These are phyloP conservation scores for Collybiopsis confluens DNA, from an alignment of 768 basidiomycete genomes.

Conservation along the genomic window DNA sequence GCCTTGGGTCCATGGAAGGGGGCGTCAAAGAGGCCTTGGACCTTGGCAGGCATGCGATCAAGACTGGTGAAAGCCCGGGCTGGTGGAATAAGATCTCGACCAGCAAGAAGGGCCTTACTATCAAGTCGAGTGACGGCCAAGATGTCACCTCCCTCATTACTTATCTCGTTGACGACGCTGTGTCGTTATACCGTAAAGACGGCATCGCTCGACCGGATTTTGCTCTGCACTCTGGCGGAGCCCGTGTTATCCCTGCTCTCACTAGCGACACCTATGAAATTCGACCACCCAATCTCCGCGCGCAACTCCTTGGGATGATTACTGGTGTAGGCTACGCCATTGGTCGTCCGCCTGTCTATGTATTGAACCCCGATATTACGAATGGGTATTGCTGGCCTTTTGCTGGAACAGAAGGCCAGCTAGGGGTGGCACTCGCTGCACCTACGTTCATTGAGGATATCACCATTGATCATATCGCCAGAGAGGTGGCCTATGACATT, in stretches of 20 bases:
- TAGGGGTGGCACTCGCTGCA: conserved; percentile 76
- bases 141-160: conserved; percentile 35
- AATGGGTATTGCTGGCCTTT: conserved; percentile 96
- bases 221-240: conserved; percentile 82
- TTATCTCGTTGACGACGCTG: conserved; percentile 46
- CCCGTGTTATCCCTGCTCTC: conserved; percentile 71
- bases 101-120: conserved; percentile 44
- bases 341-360: conserved; percentile 79
- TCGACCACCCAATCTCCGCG: conserved; percentile 43
- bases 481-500: conserved; percentile 78
- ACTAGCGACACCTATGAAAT: conserved; percentile 80
- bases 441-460: conserved; percentile 74
- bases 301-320: conserved; percentile 49
- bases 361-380: conserved; percentile 78
- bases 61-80: conserved; percentile 38
- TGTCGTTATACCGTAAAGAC: conserved; percentile 68
- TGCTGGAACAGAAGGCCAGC: conserved; percentile 69
- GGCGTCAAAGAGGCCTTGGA: conserved; percentile 73
- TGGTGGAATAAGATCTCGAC: conserved; percentile 73
- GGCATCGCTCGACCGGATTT: conserved; percentile 79
- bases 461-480: conserved; percentile 85
- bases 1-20: conserved; percentile 56
- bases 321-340: conserved; percentile 59
- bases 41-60: conserved; percentile 43
- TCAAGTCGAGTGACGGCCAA: conserved; percentile 74